Conservation (phyloP, 1,284 basidiomycete species). For the Rhizopogon parksii region DNA sequence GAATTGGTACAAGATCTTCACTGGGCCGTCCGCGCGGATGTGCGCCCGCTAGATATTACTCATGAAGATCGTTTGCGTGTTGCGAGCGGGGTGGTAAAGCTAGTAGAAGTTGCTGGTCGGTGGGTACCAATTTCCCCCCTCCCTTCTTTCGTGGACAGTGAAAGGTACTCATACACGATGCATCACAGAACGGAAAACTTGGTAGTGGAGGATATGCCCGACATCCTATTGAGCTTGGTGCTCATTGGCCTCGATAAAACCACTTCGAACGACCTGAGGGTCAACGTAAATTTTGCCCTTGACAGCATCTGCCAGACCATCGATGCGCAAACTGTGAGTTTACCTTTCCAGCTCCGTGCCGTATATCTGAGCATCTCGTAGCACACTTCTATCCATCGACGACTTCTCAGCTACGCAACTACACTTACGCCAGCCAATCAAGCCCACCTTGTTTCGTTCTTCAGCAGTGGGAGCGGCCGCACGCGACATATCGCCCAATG, state of each 20-base stretch:
- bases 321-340: conserved; percentile 30
- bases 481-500: conserved; percentile 49
- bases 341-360: background rate
- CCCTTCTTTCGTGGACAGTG: background rate
- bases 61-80: conserved; percentile 22
- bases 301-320: conserved; percentile 39
- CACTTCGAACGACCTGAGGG: conserved; percentile 36
- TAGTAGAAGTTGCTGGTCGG: conserved; percentile 41
- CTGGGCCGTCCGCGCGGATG: conserved; percentile 4
- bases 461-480: conserved; percentile 45
- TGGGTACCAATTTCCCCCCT: conserved; percentile 24
- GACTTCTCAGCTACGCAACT: conserved; percentile 33
- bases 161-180: conserved; percentile 7
- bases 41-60: conserved; percentile 9
- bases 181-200: conserved; percentile 30
- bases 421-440: conserved; percentile 37
- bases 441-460: conserved; percentile 40
- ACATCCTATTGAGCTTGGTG: conserved; percentile 43
- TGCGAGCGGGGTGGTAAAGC: conserved; percentile 36
- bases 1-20: conserved; percentile 15
- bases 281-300: conserved; percentile 40
- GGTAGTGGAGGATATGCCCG: conserved; percentile 37
- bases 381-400: conserved; percentile 43
- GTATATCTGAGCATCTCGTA: conserved; percentile 20
- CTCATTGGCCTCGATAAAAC: conserved; percentile 51